Evolutionary conservation across 192 early-diverging fungal genomes (phyloP), one percentile per base, ranked within the genome.

Genomic region (Coemansia nantahalensis): DNA sequence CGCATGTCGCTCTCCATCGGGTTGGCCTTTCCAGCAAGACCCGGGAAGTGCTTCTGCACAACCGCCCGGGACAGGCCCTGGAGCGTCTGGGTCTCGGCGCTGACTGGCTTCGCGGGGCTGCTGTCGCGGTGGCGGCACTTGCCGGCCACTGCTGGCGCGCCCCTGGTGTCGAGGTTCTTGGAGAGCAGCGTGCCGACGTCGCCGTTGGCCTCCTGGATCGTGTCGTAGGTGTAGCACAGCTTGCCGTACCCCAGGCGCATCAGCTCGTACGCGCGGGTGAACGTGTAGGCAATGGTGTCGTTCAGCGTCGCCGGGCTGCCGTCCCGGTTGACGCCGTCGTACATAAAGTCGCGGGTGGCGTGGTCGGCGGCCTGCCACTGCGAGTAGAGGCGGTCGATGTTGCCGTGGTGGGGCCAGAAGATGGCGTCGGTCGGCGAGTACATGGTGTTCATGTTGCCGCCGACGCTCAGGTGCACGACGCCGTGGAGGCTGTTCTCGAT

Each of bases 401-500:
- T 79, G 26, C 71, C 59, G 47, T 86, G 85, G 65, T 84, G 83
- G 39, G 84, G 40, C 58, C 66, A 83, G 63, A 86, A 86, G 17
- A 83, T 50, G 1, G 83, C 81, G 49, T 86, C 85, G 38, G 47
- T 41, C 13, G 78, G 62, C 39, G 80, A 77, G 51, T 66, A 62
- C 65, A 80, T 77, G 3, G 68, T 74, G 40, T 51, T 53, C 76
- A 78, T 76, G 44, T 80, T 79, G 26, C 68, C 76, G 31, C 61
- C 54, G 47, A 79, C n/a, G 11, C 50, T 53, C 39, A 76, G 33
- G 42, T 79, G 78, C 28, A 70, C 62, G 12, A 54, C 42, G 0
- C 78, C 78, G 33, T 79, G 78, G n/a, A 67, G 35, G 21, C 49
- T 62, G 62, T 64, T 67, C 50, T 79, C 78, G 14, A 79, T 45